These are phyloP conservation scores for Cystobasidiopsis lactophilus DNA, from an alignment of 768 basidiomycete species.

Conservation along the genomic window DNA sequence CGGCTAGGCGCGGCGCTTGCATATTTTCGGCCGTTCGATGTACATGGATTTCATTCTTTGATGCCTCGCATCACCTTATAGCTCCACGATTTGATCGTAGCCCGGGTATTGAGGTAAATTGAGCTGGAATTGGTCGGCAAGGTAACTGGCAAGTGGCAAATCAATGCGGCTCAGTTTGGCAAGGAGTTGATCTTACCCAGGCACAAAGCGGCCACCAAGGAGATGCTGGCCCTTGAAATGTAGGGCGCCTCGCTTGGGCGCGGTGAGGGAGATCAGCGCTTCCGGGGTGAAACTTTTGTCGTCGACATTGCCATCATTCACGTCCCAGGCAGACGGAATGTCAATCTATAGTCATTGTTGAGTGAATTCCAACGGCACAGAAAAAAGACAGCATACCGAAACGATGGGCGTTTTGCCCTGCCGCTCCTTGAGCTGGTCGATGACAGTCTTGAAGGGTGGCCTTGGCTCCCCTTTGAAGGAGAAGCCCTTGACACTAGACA, in stretches of 20 bases:
- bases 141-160: slow-evolving; percentile 29
- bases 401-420: slow-evolving; percentile 55
- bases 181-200: slow-evolving; percentile 38
- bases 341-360: slow-evolving; percentile 27
- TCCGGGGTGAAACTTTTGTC: slow-evolving; percentile 31
- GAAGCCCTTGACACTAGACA: too few relatives aligned
- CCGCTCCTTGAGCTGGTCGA: slow-evolving; percentile 28
- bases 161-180: neutral
- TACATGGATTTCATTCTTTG: too few relatives aligned
- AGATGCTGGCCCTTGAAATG: slow-evolving; percentile 65
- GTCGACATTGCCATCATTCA: slow-evolving; percentile 17
- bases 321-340: slow-evolving; percentile 69
- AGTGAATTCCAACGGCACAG: too few relatives aligned
- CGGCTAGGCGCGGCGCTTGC: too few relatives aligned
- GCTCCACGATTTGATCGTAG: slow-evolving; percentile 62
- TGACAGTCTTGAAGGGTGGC: slow-evolving; percentile 57
- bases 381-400: slow-evolving; percentile 32
- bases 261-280: slow-evolving; percentile 72
- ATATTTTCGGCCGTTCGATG: too few relatives aligned
- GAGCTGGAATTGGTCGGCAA: slow-evolving; percentile 53
- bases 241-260: slow-evolving; percentile 71
- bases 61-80: too few relatives aligned
- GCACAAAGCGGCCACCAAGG: slow-evolving; percentile 79
- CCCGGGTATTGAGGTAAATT: slow-evolving; percentile 66
- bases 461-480: slow-evolving; percentile 83